Base-by-base conservation (phyloP, 148 eudicot species). In the Dysphania ambrosioides region DNA sequence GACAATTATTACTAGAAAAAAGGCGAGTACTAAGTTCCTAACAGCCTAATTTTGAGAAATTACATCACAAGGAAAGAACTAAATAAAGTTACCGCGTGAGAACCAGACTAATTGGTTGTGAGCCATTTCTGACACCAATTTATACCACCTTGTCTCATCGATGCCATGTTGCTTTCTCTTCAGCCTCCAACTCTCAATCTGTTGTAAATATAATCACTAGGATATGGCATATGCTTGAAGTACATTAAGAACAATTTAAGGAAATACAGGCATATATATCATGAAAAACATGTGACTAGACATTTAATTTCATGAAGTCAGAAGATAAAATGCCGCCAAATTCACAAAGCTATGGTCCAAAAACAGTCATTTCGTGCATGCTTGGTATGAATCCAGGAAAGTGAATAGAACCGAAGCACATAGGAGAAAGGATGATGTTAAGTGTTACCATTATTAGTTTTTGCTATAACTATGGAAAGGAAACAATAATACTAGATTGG, bases 151-250 rank as follows among this genome's bases (percentile, higher is more conserved):
- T 30, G 21, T 59, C 36, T 31, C 38, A 24, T 59, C 66, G 15
- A 35, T 69, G 41, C 41, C 42, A 56, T 34, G 55, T 30, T 44
- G 18, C 18, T 40, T 30, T 18, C 41, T 15, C 41, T 61, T 73
- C 68, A 61, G 29, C 32, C 32, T 44, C 69, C 35, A 42, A 60
- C 40, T 19, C 41, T 73, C 59, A 73, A 73, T 73, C 76, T 73
- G 76, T 8, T 4, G 42, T 63, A 62, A 73, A 30, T 23, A 73
- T 73, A 24, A 72, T 58, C 53, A 15, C 55, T 62, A 31, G 4
- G 30, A 36, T 73, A 19, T 73, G 21, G 44, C 30, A 19, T n/a
- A 53, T 32, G 40, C 44, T 59, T 59, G 63, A 55, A 51, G 19
- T 24, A 59, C 6, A 10, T 10, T 8, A 16, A 8, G 11, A 53